Conservation (phyloP, 2,329 filamentous ascomycete species). For the Chrysosporium keratinophilum region DNA sequence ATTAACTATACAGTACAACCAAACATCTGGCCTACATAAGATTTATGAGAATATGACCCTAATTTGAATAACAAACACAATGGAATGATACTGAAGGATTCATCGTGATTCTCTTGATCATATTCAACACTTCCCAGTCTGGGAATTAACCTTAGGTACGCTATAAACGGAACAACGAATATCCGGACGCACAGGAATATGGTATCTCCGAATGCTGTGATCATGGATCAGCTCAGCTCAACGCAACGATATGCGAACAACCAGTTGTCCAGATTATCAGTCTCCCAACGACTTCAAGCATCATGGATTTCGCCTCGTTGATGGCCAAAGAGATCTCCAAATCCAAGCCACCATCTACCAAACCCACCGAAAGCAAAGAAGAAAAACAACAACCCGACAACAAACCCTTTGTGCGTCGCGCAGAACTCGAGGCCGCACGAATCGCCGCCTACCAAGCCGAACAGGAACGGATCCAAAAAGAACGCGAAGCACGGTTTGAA, state of each 20-base stretch:
- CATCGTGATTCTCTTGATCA: not conserved
- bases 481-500: slow-evolving; percentile 57
- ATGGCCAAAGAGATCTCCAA: slow-evolving; percentile 92
- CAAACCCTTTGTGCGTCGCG: slow-evolving; percentile 51
- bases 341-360: slow-evolving; percentile 47
- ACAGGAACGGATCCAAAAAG: slow-evolving; percentile 61
- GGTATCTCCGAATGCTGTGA: no score
- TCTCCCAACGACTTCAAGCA: not conserved
- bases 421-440: slow-evolving; percentile 75
- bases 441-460: slow-evolving; percentile 70
- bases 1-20: no score
- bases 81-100: not conserved
- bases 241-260: not conserved
- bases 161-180: no score
- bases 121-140: not conserved
- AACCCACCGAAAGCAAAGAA: slow-evolving; percentile 16
- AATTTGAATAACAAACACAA: not conserved
- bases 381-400: slow-evolving; percentile 53
- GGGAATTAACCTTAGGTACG: no score
- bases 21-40: not conserved
- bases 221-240: not conserved
- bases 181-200: no score
- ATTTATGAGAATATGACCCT: not conserved
- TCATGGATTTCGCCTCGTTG: slow-evolving; percentile 89
- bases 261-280: slow-evolving; percentile 3